These are phyloP conservation scores for Silene vulgaris DNA, from an alignment of 179 eudicot genomes.

Conservation along the genomic window DNA sequence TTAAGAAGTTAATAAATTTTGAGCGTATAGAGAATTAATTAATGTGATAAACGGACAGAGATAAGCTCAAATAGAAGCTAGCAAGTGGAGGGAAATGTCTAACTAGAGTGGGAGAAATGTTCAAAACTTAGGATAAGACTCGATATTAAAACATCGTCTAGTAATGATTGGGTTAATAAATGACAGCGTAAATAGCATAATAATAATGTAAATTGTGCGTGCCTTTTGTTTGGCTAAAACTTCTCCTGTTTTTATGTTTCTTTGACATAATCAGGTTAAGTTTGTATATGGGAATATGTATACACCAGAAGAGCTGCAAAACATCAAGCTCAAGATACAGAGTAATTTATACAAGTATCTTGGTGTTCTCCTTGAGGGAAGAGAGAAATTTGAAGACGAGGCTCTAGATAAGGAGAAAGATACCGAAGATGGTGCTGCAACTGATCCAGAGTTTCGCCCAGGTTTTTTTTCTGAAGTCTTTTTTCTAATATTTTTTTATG, in stretches of 20 bases:
- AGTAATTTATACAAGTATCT: conserved; percentile 10
- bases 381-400: conserved; percentile 7
- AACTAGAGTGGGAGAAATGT: no score
- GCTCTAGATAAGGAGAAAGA: not conserved
- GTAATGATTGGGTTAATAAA: not conserved
- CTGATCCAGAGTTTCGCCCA: not conserved
- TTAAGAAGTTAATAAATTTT: no score
- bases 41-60: no score
- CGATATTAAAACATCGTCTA: no score
- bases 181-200: not conserved
- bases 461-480: not conserved
- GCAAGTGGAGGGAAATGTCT: no score
- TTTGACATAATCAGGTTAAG: not conserved
- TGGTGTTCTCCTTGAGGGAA: conserved; percentile 1
- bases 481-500: not conserved
- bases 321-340: conserved; percentile 8
- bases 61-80: no score
- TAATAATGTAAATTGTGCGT: not conserved
- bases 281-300: not conserved
- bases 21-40: no score
- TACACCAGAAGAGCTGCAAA: conserved; percentile 7
- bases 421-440: not conserved
- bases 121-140: no score
- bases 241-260: not conserved
- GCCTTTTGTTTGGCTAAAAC: not conserved